Conservation (phyloP, 1,284 basidiomycete species). For the Apiotrichum veenhuisii region DNA sequence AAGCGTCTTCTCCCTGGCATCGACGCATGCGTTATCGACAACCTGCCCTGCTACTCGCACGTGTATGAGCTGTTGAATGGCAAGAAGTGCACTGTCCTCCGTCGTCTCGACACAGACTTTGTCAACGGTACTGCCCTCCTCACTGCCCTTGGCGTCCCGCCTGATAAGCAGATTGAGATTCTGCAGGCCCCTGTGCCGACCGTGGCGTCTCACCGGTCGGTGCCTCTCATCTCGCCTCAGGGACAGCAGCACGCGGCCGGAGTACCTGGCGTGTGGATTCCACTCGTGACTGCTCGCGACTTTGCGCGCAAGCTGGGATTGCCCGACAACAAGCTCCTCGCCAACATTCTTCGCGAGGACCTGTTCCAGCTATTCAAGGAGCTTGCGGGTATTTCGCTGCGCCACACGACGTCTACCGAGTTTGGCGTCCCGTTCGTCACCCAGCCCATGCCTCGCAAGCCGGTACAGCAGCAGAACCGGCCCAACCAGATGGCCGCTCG, state of each 20-base stretch:
- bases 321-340: slow-evolving; percentile 21
- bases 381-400: slow-evolving; percentile 34
- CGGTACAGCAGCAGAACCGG: background rate
- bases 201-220: slow-evolving; percentile 25
- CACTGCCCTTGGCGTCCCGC: slow-evolving; percentile 32
- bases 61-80: slow-evolving; percentile 23
- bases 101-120: slow-evolving; percentile 44
- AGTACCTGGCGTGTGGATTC: slow-evolving; percentile 42
- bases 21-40: slow-evolving; percentile 42
- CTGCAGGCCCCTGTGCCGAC: slow-evolving; percentile 28
- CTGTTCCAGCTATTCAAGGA: slow-evolving; percentile 39
- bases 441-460: slow-evolving; percentile 16
- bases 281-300: slow-evolving; percentile 32
- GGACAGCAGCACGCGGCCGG: slow-evolving; percentile 30
- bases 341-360: slow-evolving; percentile 36
- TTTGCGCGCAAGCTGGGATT: slow-evolving; percentile 28
- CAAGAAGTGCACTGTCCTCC: slow-evolving; percentile 29
- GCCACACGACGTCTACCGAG: slow-evolving; percentile 31
- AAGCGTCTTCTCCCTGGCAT: slow-evolving; percentile 40
- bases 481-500: slow-evolving; percentile 6
- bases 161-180: slow-evolving; percentile 25
- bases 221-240: slow-evolving; percentile 22
- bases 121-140: slow-evolving; percentile 44
- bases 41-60: slow-evolving; percentile 44
- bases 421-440: slow-evolving; percentile 34